Conservation (phyloP, 306 rosid species). For the Malus fusca region DNA sequence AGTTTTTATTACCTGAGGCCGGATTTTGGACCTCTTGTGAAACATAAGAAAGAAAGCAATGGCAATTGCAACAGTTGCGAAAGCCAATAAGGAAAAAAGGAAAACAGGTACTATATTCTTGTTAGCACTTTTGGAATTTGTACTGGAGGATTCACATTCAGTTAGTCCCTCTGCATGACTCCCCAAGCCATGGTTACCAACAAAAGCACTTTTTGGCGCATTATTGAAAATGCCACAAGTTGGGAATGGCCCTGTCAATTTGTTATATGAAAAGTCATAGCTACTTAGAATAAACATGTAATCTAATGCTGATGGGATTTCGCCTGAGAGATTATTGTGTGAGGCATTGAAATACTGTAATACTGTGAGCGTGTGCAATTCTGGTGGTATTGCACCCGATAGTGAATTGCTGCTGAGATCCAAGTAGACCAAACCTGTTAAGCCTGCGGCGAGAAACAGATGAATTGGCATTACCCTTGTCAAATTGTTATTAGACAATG, state of each 20-base stretch:
- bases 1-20: not conserved
- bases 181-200: not conserved
- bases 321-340: slow-evolving; percentile 22
- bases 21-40: not conserved
- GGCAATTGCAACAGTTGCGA: too few relatives aligned
- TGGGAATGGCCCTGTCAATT: not conserved
- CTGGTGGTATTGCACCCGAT: slow-evolving; percentile 28
- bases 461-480: slow-evolving; percentile 1
- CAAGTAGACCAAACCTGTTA: too few relatives aligned
- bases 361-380: slow-evolving; percentile 24
- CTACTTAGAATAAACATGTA: not conserved
- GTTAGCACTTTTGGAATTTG: too few relatives aligned
- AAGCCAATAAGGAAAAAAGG: too few relatives aligned
- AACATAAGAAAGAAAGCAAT: not conserved
- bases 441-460: too few relatives aligned
- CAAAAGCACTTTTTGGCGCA: not conserved
- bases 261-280: not conserved
- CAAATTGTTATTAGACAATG: slow-evolving; percentile 1
- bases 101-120: too few relatives aligned
- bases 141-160: too few relatives aligned
- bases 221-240: not conserved
- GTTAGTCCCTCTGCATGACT: too few relatives aligned
- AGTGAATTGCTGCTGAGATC: too few relatives aligned
- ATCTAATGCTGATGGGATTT: not conserved
- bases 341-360: slow-evolving; percentile 36